Conservation (phyloP, 768 basidiomycete species). For the Auricularia auricula-judae region DNA sequence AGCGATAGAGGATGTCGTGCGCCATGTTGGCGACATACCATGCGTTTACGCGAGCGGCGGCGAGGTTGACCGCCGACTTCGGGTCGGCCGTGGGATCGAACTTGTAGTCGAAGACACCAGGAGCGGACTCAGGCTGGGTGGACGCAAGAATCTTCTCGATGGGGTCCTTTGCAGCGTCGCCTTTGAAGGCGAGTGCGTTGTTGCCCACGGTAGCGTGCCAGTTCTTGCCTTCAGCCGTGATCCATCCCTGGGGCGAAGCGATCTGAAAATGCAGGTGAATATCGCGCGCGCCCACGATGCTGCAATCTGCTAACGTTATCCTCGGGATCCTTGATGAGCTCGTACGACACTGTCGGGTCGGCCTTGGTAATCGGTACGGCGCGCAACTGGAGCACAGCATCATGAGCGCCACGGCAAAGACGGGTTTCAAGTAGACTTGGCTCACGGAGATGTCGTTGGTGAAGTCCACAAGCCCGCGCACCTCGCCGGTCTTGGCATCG, state of each 20-base stretch:
- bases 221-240: constrained; percentile 19
- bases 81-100: constrained; percentile 22
- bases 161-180: constrained; percentile 4
- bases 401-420: background rate
- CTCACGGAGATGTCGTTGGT: constrained; percentile 32
- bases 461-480: constrained; percentile 13
- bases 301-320: constrained; percentile 5
- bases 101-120: constrained; percentile 9
- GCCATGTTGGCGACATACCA: constrained; percentile 4
- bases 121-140: background rate
- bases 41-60: constrained; percentile 1
- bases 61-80: constrained; percentile 11
- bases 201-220: constrained; percentile 21
- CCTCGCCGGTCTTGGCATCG: constrained; percentile 8
- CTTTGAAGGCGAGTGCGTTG: constrained; percentile 21
- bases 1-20: constrained; percentile 6
- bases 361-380: background rate
- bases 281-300: constrained; percentile 1
- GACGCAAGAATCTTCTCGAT: constrained; percentile 2
- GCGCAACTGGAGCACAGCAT: constrained; percentile 20
- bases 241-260: constrained; percentile 31
- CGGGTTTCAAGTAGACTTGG: background rate
- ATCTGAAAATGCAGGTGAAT: constrained; percentile 5
- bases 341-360: background rate
- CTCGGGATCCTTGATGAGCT: constrained; percentile 7